Evolutionary conservation across 768 basidiomycete genomes (phyloP).

Genomic region (Tremella yokohamensis): DNA sequence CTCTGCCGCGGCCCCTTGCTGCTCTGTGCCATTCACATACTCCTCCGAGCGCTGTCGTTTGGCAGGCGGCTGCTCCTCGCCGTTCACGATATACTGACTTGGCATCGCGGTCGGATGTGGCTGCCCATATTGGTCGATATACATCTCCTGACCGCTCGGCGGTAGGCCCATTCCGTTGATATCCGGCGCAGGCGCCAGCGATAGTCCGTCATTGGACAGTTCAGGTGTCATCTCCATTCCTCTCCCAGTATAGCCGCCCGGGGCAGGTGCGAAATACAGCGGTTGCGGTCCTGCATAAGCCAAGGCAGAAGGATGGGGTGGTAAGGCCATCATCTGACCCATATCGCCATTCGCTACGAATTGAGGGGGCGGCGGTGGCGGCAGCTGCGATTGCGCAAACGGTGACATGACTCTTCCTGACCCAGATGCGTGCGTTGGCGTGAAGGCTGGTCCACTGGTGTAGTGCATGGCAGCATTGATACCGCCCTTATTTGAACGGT

Average conservation of each 20-base stretch:
- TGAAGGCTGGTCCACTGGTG: constrained; percentile 1
- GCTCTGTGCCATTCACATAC: constrained; percentile 14
- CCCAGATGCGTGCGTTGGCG: constrained; percentile 48
- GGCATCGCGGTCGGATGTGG: constrained; percentile 19
- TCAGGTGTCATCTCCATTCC: constrained; percentile 21
- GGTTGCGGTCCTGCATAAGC: constrained; percentile 51
- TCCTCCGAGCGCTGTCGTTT: constrained; percentile 31
- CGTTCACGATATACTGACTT: constrained; percentile 8
- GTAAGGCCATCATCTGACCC: constrained; percentile 30
- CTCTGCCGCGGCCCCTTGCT: background rate
- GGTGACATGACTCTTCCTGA: constrained; percentile 45
- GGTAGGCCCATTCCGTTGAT: constrained; percentile 36
- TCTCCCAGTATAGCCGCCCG: constrained; percentile 8
- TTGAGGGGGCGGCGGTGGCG: constrained; percentile 39
- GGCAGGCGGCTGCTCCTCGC: constrained; percentile 22
- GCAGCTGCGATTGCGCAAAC: constrained; percentile 24
- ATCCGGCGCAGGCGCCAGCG: constrained; percentile 32
- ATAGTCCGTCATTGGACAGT: constrained; percentile 5
- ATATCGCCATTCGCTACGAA: constrained; percentile 19
- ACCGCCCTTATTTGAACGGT: constrained; percentile 52
- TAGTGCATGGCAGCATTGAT: constrained; percentile 7
- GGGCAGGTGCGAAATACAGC: constrained; percentile 28
- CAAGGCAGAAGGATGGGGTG: constrained; percentile 26
- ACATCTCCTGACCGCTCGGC: constrained; percentile 28
- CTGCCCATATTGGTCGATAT: constrained; percentile 47